Base-by-base conservation (phyloP, 2,329 filamentous ascomycete genomes). In the Daldinia sp. region DNA sequence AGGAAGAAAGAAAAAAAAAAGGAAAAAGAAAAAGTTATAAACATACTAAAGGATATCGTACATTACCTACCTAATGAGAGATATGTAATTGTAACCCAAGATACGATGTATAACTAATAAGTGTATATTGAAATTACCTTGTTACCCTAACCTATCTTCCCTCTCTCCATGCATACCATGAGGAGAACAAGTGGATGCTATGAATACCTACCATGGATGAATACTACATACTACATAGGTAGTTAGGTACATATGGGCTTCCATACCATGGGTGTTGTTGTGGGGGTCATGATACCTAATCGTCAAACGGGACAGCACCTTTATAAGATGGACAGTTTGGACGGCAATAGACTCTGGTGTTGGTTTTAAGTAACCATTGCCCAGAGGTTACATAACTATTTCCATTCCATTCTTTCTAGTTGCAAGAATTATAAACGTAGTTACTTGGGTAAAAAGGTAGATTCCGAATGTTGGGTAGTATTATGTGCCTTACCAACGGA, bases 321-420 rank as follows among this genome's bases (percentile, higher is more conserved):
- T 34, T 51, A 30, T 55, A 43, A 55, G 13, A n/a, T 51, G 37
- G 53, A 57, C 43, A 60, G 59, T 66, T 66, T 51, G 61, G 47
- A 68, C 62, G 63, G 66, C 63, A 68, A 57, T 59, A 58, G 59
- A 37, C 49, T 68, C 64, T 58, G 61, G 34, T 21, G 21, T 37
- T 61, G 29, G 29, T 43, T 63, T 45, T 54, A 29, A n/a, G n/a
- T n/a, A n/a, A n/a, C n/a, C n/a, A n/a, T n/a, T n/a, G n/a, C n/a
- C n/a, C n/a, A n/a, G n/a, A n/a, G n/a, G n/a, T n/a, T n/a, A n/a
- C n/a, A n/a, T n/a, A n/a, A n/a, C n/a, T n/a, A n/a, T n/a, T n/a
- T n/a, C n/a, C n/a, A n/a, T n/a, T n/a, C n/a, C n/a, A n/a, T n/a
- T n/a, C n/a, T n/a, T n/a, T n/a, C n/a, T n/a, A n/a, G n/a, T n/a